Evolutionary conservation across 1,139 yeast genomes (phyloP).

Genomic region (Petasospora rhodanensis): DNA sequence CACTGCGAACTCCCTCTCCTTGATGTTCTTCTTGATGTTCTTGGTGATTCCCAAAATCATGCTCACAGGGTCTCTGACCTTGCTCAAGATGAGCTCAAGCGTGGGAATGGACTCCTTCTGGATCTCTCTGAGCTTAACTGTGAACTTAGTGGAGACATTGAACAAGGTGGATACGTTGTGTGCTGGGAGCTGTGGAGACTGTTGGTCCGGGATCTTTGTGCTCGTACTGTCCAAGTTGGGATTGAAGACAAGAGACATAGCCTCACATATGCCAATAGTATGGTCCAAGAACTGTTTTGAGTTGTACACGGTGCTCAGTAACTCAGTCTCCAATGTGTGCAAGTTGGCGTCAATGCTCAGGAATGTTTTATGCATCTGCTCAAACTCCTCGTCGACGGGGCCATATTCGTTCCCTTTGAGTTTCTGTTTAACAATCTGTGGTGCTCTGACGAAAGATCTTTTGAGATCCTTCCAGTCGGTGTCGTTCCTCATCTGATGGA

Average conservation of each 20-base stretch:
- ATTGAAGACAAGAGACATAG: constrained; percentile 27
- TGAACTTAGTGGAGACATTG: neutral
- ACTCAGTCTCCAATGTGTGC: constrained; percentile 25
- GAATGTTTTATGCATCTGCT: constrained; percentile 27
- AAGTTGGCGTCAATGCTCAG: constrained; percentile 22
- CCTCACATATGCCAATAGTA: constrained; percentile 24
- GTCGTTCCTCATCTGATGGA: constrained; percentile 23
- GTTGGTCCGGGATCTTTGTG: no score
- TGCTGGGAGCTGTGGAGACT: no score
- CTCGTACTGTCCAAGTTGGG: constrained; percentile 5
- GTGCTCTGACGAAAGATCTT: constrained; percentile 24
- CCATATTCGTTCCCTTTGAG: constrained; percentile 27
- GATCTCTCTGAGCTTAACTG: constrained; percentile 12
- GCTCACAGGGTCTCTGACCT: constrained; percentile 24
- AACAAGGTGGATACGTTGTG: no score
- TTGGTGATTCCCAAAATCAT: constrained; percentile 25
- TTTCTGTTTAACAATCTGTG: constrained; percentile 37
- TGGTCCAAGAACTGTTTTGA: constrained; percentile 18
- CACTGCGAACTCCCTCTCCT: constrained; percentile 31
- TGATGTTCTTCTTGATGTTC: constrained; percentile 28
- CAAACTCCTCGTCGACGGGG: constrained; percentile 39
- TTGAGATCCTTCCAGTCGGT: constrained; percentile 24
- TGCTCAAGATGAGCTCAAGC: constrained; percentile 16
- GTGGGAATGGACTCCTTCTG: constrained; percentile 21
- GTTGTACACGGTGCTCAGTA: constrained; percentile 18